Evolutionary conservation across 352 stramenopile species (phyloP), one percentile per base, ranked within the genome.

Genomic region (Globisporangium irregulare): DNA sequence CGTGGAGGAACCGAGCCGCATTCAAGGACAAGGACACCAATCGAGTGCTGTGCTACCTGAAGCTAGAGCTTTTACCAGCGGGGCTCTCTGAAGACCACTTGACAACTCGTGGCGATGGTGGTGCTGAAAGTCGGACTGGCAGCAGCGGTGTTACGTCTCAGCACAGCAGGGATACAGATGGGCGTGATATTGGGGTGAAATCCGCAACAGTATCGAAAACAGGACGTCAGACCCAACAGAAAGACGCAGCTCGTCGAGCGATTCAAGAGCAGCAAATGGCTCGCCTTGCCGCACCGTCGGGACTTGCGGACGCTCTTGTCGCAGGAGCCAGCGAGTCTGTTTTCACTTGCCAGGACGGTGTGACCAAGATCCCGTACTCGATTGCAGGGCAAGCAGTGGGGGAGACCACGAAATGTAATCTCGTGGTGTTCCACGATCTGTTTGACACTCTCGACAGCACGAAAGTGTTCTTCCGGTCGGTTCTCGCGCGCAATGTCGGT

Each of bases 361-460:
- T 90, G 22, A 97, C 90, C 5, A 78, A 78, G 29, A 89, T 97
- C 20, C 86, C 88, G 29, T 98, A 94, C 74, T 76, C 90, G 22
- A 65, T 97, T 14, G 73, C 90, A 6, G 92, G 92, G 0, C 83
- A 95, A 50, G 79, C 81, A 2, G 78, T 82, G 3, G 81, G 80
- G 2, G 76, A 75, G 12, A 82, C 73, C 4, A 63, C 71, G n/a
- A 93, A 90, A 34, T 92, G 86, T 67, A 98, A 95, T 67, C 72
- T 98, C 48, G 79, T 98, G 7, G 86, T 98, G 2, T 92, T 97
- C 62, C 88, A 97, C 62, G 93, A 98, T 65, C 85, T 98, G 5
- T 98, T 98, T 68, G 93, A 98, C 71, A 98, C 92, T 1, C 75
- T 95, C 51, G 93, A 98, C 53, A 90, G 84, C 65, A 96, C 87